Base-by-base conservation (phyloP, 306 rosid species). In the Fagus sylvatica region DNA sequence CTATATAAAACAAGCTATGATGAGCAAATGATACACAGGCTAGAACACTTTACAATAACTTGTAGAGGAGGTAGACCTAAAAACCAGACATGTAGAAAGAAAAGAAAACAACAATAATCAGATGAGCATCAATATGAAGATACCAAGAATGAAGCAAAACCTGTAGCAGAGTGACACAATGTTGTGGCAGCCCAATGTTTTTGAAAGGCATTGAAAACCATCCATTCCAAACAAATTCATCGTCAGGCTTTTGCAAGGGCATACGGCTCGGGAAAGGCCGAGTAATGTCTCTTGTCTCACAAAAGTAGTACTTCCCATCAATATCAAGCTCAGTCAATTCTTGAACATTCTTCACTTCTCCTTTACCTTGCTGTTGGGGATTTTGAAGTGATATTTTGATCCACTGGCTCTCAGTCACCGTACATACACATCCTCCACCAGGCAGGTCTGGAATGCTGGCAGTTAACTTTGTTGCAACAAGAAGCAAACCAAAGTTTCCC, bases 221-320 rank as follows among this genome's bases (percentile, higher is more conserved):
- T 19, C 83, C 84, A 13, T 96, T 96, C 99, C 99, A 96, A 72
- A 96, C 98, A 61, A 96, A 96, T 84, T 96, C 99, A 70, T 88
- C 89, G 17, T 96, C 99, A 17, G 99, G 99, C 55, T 84, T 67
- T 13, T 69, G 41, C 69, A 82, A 48, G 4, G 88, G 74, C 91
- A 85, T 76, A 40, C 84, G 81, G 59, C 99, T 96, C 5, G 99
- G 99, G 78, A 84, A 96, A 9, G 98, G 91, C 49, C 96, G 83
- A 5, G 99, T 96, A 9, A 96, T 73, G 74, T 96, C 98, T 77
- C 98, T 93, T 1, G 93, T 84, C 76, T 93, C 98, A 49, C 97
- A 96, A 71, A 91, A 96, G 81, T 89, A 96, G 78, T 96, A 93
- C 71, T 91, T 96, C 53, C 99, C 99, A 72, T 91, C 96, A 53